Conservation (phyloP, 768 basidiomycete species). For the Tulasnella sp. region DNA sequence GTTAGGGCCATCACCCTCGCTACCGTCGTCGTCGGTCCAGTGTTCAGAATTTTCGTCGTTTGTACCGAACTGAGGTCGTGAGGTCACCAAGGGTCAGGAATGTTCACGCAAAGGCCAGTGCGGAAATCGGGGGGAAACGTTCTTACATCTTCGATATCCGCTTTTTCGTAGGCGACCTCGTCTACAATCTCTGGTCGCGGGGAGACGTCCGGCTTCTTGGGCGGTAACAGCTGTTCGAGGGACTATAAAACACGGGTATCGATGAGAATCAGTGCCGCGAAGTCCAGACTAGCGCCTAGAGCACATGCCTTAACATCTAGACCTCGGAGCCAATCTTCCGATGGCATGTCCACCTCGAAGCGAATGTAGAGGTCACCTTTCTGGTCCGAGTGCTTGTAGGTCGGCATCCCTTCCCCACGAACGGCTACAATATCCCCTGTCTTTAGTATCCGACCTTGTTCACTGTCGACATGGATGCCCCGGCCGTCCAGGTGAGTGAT, state of each 20-base stretch:
- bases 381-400: conserved; percentile 13
- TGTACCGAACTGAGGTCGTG: conserved; percentile 26
- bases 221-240: conserved; percentile 55
- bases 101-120: conserved; percentile 47
- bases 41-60: conserved; percentile 62
- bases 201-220: conserved; percentile 62
- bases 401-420: conserved; percentile 83
- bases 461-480: conserved; percentile 68
- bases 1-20: conserved; percentile 9
- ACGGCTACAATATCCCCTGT: conserved; percentile 63
- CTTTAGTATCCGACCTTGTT: conserved; percentile 63
- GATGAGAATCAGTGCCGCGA: background rate
- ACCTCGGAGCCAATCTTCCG: conserved; percentile 57
- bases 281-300: background rate
- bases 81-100: conserved; percentile 41
- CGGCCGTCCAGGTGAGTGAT: conserved; percentile 89
- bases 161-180: conserved; percentile 59
- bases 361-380: conserved; percentile 57
- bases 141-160: conserved; percentile 76
- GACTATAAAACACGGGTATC: conserved; percentile 32
- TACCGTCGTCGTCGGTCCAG: conserved; percentile 26
- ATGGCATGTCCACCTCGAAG: conserved; percentile 83
- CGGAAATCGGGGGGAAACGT: conserved; percentile 47
- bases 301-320: conserved; percentile 46
- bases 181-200: conserved; percentile 63